Conservation (phyloP, 192 early-diverging fungal species). For the Fimicolochytrium jonesii region DNA sequence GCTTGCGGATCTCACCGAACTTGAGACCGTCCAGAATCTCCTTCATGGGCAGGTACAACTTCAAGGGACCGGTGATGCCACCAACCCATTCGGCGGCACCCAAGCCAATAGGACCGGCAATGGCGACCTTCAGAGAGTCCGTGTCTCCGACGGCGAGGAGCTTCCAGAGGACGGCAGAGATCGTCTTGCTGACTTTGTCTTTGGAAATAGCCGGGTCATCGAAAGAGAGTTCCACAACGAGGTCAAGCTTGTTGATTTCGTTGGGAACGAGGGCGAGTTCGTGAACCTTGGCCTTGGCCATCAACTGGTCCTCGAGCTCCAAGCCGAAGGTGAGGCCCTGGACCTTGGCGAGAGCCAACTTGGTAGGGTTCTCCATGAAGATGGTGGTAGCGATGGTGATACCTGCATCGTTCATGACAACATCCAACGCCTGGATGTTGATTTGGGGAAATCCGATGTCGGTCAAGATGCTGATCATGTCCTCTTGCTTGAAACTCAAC, state of each 20-base stretch:
- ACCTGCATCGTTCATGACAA: conserved; percentile 31
- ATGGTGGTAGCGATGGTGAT: conserved; percentile 17
- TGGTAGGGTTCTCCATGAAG: conserved; percentile 34
- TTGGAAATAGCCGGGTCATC: conserved; percentile 19
- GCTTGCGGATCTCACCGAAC: background rate
- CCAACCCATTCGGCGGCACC: conserved; percentile 20
- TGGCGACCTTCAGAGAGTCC: conserved; percentile 17
- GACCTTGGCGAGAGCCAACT: conserved; percentile 25
- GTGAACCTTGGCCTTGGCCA: conserved; percentile 21
- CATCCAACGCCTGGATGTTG: conserved; percentile 19
- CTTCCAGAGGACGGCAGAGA: conserved; percentile 20
- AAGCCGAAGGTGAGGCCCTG: conserved; percentile 21
- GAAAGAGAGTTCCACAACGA: conserved; percentile 30
- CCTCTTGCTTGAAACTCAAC: conserved; percentile 5
- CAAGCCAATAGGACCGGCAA: conserved; percentile 31
- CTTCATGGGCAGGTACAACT: conserved; percentile 25
- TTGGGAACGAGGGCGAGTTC: conserved; percentile 19
- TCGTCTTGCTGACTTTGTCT: conserved; percentile 13
- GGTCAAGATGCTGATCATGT: conserved; percentile 15
- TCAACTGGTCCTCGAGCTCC: conserved; percentile 20
- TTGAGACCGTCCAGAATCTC: background rate
- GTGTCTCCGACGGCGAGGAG: conserved; percentile 17
- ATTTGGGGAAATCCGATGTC: conserved; percentile 19
- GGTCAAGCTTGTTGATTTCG: conserved; percentile 27
- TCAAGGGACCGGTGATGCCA: conserved; percentile 27